phyloP scores from a whole-genome alignment of 73 alveolate species.

The Paramecium primaurelia region DNA sequence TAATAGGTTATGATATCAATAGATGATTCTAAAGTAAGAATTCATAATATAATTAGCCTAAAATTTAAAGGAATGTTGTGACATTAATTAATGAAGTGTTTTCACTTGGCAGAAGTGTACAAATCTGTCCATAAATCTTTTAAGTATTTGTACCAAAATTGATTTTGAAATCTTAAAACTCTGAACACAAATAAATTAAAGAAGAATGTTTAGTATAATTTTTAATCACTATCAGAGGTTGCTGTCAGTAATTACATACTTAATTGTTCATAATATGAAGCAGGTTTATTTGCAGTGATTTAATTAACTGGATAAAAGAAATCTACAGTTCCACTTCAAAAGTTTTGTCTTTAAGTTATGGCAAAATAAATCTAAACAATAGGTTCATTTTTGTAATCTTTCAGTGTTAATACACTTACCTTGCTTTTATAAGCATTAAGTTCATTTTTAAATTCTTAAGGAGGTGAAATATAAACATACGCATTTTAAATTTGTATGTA shows the following conservation, averaged over 20 bases:
- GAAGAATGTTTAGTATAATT: not conserved
- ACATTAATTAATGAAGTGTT: not conserved
- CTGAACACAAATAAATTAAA: conserved; percentile 5
- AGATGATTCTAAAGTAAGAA: not conserved
- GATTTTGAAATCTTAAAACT: not conserved
- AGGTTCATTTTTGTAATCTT: not conserved
- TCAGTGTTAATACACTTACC: not conserved
- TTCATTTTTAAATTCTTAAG: not conserved
- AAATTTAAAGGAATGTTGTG: conserved; percentile 13
- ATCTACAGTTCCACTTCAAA: not conserved
- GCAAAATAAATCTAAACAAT: not conserved
- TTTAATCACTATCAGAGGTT: not conserved
- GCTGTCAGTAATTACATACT: not conserved
- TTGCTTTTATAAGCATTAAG: not conserved
- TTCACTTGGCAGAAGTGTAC: not conserved
- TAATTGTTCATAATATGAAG: conserved; percentile 4
- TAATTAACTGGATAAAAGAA: not conserved
- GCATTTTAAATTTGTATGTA: not conserved
- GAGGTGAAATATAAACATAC: not conserved
- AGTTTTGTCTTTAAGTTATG: not conserved
- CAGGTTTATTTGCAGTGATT: conserved; percentile 6
- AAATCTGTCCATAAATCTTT: not conserved
- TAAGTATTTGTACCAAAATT: not conserved
- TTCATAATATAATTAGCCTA: not conserved
- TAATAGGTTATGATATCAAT: not conserved